These are phyloP conservation scores for Hericium rajendrae DNA, from an alignment of 768 basidiomycete species.

Conservation along the genomic window DNA sequence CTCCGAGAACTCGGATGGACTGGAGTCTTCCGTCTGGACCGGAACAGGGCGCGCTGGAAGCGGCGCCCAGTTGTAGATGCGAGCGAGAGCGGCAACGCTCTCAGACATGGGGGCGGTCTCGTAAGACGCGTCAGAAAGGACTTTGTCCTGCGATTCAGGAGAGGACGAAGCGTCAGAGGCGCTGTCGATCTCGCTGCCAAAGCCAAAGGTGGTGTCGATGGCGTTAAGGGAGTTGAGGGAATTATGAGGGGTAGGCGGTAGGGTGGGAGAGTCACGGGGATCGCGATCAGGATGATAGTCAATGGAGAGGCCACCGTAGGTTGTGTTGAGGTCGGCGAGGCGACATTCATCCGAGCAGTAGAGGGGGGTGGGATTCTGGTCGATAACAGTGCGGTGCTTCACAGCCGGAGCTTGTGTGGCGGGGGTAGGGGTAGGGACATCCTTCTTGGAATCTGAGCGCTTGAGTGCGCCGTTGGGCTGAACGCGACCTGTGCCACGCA, in stretches of 20 bases:
- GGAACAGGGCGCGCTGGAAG: slow-evolving; percentile 44
- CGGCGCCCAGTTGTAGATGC: slow-evolving; percentile 38
- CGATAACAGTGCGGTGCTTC: slow-evolving; percentile 61
- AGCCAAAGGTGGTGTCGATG: slow-evolving; percentile 32
- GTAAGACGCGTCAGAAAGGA: slow-evolving; percentile 9
- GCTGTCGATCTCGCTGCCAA: slow-evolving; percentile 19
- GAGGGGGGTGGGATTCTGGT: slow-evolving; percentile 69
- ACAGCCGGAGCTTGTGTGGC: slow-evolving; percentile 20
- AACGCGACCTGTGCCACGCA: slow-evolving; percentile 56
- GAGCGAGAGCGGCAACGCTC: slow-evolving; percentile 27
- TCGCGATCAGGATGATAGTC: slow-evolving; percentile 39
- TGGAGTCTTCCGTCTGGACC: slow-evolving; percentile 19
- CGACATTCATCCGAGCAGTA: slow-evolving; percentile 80
- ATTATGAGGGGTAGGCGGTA: slow-evolving; percentile 33
- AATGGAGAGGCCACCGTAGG: slow-evolving; percentile 29
- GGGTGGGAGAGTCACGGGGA: slow-evolving; percentile 25
- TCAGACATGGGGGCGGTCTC: slow-evolving; percentile 17
- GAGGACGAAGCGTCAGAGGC: slow-evolving; percentile 18
- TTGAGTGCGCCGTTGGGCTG: slow-evolving; percentile 51
- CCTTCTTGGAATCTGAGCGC: slow-evolving; percentile 20
- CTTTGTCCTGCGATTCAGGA: slow-evolving; percentile 9
- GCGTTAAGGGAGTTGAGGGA: slow-evolving; percentile 21
- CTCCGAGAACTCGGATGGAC: slow-evolving; percentile 15
- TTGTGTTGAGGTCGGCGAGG: slow-evolving; percentile 40
- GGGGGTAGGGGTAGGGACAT: slow-evolving; percentile 14